Evolutionary conservation across 768 basidiomycete species (phyloP).

Genomic region (Hericium rajendrae): DNA sequence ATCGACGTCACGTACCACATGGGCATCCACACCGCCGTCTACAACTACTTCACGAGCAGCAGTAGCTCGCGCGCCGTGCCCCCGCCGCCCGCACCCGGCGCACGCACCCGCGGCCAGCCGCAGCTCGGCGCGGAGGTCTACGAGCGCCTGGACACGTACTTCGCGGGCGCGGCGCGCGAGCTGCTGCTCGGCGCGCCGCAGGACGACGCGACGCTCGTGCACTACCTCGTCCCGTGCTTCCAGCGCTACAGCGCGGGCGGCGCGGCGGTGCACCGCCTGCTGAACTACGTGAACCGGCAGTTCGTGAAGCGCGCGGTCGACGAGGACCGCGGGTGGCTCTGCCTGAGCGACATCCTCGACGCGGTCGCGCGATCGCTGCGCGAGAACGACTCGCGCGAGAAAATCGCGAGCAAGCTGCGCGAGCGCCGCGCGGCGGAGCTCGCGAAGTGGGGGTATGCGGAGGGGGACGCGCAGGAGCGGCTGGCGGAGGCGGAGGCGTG

Average conservation of each 20-base stretch:
- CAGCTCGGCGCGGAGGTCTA: slow-evolving; percentile 47
- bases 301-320: slow-evolving; percentile 70
- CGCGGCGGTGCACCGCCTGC: slow-evolving; percentile 57
- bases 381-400: slow-evolving; percentile 47
- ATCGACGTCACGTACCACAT: slow-evolving; percentile 67
- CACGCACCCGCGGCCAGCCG: slow-evolving; percentile 15
- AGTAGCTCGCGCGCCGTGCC: not conserved
- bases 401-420: slow-evolving; percentile 45
- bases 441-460: slow-evolving; percentile 60
- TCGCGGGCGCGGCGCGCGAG: slow-evolving; percentile 50
- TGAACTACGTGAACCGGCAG: slow-evolving; percentile 65
- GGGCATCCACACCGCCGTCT: slow-evolving; percentile 73
- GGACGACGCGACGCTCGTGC: slow-evolving; percentile 54
- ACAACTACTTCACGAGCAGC: slow-evolving; percentile 54
- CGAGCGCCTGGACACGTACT: slow-evolving; percentile 64
- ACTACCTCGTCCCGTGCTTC: slow-evolving; percentile 65
- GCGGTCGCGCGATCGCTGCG: slow-evolving; percentile 43
- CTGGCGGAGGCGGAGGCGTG: slow-evolving; percentile 53
- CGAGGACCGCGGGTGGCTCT: slow-evolving; percentile 73
- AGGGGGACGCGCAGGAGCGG: slow-evolving; percentile 37
- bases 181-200: slow-evolving; percentile 52
- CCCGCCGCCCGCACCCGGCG: slow-evolving; percentile 2
- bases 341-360: slow-evolving; percentile 54
- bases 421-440: slow-evolving; percentile 56
- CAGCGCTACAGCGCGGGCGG: slow-evolving; percentile 61